These are phyloP conservation scores for Haplosporangium gracile DNA, from an alignment of 192 early-diverging fungal genomes.

Conservation along the genomic window DNA sequence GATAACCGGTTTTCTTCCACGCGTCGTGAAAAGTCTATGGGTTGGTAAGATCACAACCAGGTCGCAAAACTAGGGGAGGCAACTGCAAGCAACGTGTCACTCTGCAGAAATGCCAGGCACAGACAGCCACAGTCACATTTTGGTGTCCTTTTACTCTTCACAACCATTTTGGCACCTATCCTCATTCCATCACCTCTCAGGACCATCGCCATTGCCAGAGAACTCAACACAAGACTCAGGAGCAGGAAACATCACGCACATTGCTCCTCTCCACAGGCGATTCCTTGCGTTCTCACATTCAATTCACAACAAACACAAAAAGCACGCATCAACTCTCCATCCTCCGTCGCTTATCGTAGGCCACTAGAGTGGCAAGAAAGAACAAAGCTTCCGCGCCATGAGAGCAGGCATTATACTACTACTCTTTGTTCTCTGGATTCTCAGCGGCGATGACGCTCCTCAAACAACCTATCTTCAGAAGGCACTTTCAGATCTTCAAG, in stretches of 20 bases:
- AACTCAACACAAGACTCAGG: not conserved
- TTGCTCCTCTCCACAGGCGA: not conserved
- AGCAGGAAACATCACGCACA: not conserved
- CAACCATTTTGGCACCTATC: not conserved
- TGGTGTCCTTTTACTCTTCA: no score
- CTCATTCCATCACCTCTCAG: not conserved
- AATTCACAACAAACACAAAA: not conserved
- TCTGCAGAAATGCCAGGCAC: no score
- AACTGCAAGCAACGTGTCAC: no score
- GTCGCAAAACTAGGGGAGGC: no score
- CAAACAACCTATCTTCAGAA: slow-evolving; percentile 44
- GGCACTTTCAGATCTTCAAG: slow-evolving; percentile 33
- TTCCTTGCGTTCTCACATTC: not conserved
- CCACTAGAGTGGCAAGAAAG: not conserved
- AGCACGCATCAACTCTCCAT: not conserved
- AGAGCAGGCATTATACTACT: slow-evolving; percentile 39
- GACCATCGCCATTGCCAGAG: not conserved
- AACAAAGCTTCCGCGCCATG: slow-evolving; percentile 19
- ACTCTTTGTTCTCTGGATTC: slow-evolving; percentile 58
- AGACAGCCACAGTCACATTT: no score
- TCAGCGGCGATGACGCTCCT: slow-evolving; percentile 59
- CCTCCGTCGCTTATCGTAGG: not conserved
- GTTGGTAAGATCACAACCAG: no score
- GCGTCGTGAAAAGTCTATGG: no score
- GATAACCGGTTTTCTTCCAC: no score